A percentile compares a stretch with the other conserved stretches of the same genome.
Evolutionary conservation across 306 rosid species (phyloP).

Genomic region (Begonia masoniana): DNA sequence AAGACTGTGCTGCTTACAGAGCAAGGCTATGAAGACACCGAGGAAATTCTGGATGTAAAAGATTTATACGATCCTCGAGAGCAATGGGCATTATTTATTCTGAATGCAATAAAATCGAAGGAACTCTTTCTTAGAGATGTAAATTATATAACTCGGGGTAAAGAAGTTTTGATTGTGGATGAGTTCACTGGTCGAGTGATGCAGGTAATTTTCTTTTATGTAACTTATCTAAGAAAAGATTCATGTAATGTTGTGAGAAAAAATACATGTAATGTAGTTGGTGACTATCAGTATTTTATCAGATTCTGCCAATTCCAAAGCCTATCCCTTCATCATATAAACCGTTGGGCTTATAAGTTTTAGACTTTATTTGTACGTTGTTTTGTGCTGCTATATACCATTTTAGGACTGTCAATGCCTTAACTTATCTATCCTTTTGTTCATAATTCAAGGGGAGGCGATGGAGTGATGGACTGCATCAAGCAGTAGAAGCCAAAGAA

Average conservation of each 20-base stretch:
- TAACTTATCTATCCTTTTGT: background rate
- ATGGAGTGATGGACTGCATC: conserved; percentile 99
- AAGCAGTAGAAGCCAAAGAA: conserved; percentile 99
- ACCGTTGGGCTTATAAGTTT: background rate
- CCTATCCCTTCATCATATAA: background rate
- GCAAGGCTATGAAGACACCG: conserved; percentile 97
- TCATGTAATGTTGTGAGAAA: no score
- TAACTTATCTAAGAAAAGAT: no score
- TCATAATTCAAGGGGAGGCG: conserved; percentile 57
- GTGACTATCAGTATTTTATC: no score
- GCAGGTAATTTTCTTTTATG: conserved; percentile 48
- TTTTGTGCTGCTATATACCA: background rate
- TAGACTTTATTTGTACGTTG: background rate
- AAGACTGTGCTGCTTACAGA: conserved; percentile 78
- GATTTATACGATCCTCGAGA: conserved; percentile 93
- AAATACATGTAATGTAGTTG: no score
- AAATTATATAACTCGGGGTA: conserved; percentile 84
- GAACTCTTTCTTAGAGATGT: conserved; percentile 92
- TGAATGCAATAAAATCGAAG: conserved; percentile 90
- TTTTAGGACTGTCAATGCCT: no score
- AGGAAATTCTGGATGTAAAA: conserved; percentile 79
- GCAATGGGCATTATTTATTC: conserved; percentile 92
- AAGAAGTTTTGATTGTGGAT: conserved; percentile 87
- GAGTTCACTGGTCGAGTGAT: conserved; percentile 98
- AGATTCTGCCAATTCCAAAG: background rate